Evolutionary conservation across 805 yeast species (phyloP), one percentile per base, ranked within the genome.

Genomic region (Hanseniaspora lindneri): DNA sequence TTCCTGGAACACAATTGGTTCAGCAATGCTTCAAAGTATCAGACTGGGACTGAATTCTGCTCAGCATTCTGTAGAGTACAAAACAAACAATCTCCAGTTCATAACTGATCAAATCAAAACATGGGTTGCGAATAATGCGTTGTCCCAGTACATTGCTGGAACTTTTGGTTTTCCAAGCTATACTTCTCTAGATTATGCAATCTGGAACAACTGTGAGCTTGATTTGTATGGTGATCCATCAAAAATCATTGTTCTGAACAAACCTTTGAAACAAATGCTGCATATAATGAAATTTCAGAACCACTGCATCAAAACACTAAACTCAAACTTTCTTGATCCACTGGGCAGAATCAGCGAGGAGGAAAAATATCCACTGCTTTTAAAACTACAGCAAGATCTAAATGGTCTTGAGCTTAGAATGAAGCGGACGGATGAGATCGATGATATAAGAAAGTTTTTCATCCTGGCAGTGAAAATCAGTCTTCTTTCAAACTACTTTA

Each of bases 161-260:
- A 80, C 94, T 10, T 86, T 87, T 66, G 98, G 98, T 17, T 88
- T 83, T 59, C 98, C 97, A 0, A 86, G 94, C 0, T 87, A 86
- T 63, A 88, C 84, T 3, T 84, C 80, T 51, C 83, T 87, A 58
- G 95, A 86, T 60, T 72, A 80, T 23, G 72, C 86, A 1, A 75
- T 81, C 2, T 65, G 78, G 57, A 70, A 70, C 5, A 70, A 78
- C 3, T 72, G 74, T 55, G 55, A 44, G 33, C 47, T 60, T 6
- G 60, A 65, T 19, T 51, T 53, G 6, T 56, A 56, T 54, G 48
- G 47, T 17, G 28, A 55, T 59, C 36, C 44, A 25, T 47, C 49
- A n/a, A 54, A 51, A 23, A 51, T 62, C 21, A 69, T 66, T 21
- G 65, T 83, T 19, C n/a, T 47, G 5, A 83, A 89, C 1, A 59